Conservation (phyloP, 2,329 filamentous ascomycete species). For the Exophiala sp. region DNA sequence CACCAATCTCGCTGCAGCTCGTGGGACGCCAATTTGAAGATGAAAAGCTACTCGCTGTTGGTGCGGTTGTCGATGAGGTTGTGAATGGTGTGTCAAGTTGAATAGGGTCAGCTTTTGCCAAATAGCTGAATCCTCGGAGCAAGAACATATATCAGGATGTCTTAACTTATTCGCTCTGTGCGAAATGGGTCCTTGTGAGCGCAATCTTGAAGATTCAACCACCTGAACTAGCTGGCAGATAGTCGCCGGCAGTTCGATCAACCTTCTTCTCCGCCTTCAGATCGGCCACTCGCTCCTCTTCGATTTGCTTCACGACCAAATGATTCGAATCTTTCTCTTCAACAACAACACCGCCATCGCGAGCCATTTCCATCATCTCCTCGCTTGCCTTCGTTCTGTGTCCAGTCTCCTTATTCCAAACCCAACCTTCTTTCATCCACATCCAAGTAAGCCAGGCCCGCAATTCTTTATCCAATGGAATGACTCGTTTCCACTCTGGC, state of each 20-base stretch:
- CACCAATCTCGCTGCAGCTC: conserved; percentile 53
- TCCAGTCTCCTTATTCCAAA: conserved; percentile 73
- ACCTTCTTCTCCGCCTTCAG: conserved; percentile 14
- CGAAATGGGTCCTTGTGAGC: too few species aligned
- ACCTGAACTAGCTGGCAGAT: conserved; percentile 10
- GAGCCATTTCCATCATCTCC: conserved; percentile 38
- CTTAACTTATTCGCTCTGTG: too few species aligned
- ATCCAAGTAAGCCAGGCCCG: conserved; percentile 82
- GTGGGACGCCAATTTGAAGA: conserved; percentile 53
- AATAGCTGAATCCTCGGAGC: too few species aligned
- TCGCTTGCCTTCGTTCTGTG: conserved; percentile 40
- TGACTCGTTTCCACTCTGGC: conserved; percentile 86
- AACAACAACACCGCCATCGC: conserved; percentile 40
- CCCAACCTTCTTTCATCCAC: conserved; percentile 83
- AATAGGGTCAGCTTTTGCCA: too few species aligned
- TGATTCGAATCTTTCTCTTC: conserved; percentile 37
- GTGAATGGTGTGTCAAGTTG: background rate
- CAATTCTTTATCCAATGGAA: conserved; percentile 78
- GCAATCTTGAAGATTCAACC: too few species aligned
- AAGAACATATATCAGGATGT: too few species aligned
- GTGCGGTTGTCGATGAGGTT: background rate
- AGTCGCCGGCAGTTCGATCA: conserved; percentile 24
- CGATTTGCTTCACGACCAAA: conserved; percentile 17
- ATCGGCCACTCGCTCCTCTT: conserved; percentile 4
- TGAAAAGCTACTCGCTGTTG: conserved; percentile 40